Evolutionary conservation across 2,329 filamentous ascomycete genomes (phyloP), one percentile per base, ranked within the genome.

Genomic region (Beauveria varroae): DNA sequence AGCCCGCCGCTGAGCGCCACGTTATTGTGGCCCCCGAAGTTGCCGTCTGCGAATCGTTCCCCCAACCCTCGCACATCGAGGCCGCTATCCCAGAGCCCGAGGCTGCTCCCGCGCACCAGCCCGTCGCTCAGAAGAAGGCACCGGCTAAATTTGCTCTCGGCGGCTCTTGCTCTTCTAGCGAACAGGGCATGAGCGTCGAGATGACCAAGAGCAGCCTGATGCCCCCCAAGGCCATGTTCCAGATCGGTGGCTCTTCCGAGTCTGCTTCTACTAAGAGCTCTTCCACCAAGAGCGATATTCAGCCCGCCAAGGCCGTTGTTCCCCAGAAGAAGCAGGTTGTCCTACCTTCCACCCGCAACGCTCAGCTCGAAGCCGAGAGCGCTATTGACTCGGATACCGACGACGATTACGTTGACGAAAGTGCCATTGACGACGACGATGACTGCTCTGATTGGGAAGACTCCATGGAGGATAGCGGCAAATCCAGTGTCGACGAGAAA

Each of bases 401-500:
- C 56, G 84, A 84, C 58, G 84, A 88, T 65, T 87, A 89, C 63
- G 82, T 91, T 37, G 90, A 91, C 44, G 90, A 95, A 77, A 93
- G 90, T 70, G 91, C 90, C 59, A 93, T 95, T 61, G 86, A 89
- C 57, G 86, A 88, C 57, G 86, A 89, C 59, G 85, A 86, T n/a
- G 81, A 84, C 63, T 80, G 73, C 62, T 84, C 75, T 54, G 84
- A 85, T 60, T 83, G 84, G 78, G 81, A 88, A 69, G 79, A 84
- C 68, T 91, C 88, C 0, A 85, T 90, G 24, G 89, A 90, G 64
- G 90, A 96, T 67, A 95, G 89, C 71, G 89, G 87, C 62, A 89
- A 90, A 67, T 90, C 90, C 1, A 96, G 90, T 71, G 82, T 92
- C 57, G 90, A 95, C 64, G 89, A 95, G 63, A 87, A 85, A 69